Percentiles rank a stretch among this genome's conserved stretches.
These are phyloP conservation scores for Rhizopus sp. DNA, from an alignment of 371 early-diverging fungal species.

Conservation along the genomic window DNA sequence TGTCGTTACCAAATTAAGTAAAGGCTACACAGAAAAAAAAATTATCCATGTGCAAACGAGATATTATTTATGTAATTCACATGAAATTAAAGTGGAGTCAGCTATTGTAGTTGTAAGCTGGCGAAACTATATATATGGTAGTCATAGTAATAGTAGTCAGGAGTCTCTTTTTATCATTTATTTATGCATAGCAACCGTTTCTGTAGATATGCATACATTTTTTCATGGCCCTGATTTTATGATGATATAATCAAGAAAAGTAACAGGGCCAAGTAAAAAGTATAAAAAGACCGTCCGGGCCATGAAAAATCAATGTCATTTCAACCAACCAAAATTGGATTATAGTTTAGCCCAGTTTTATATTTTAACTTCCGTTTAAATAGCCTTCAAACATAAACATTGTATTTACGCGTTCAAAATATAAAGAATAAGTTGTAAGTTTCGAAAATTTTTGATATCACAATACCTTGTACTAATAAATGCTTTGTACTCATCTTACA, in stretches of 20 bases:
- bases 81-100: conserved; percentile 18
- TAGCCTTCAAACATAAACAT: not conserved
- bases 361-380: not conserved
- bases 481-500: too few relatives aligned
- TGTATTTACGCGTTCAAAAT: not conserved
- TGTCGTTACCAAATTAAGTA: conserved; percentile 56
- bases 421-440: not conserved
- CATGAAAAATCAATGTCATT: conserved; percentile 26
- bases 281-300: conserved; percentile 40
- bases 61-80: conserved; percentile 20
- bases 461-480: too few relatives aligned
- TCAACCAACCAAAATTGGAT: conserved; percentile 10
- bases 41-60: conserved; percentile 26
- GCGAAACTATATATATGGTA: too few relatives aligned
- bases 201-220: conserved; percentile 16
- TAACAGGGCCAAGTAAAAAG: conserved; percentile 42
- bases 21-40: conserved; percentile 32
- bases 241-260: conserved; percentile 6
- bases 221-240: not conserved
- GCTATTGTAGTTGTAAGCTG: not conserved
- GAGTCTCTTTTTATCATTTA: not conserved
- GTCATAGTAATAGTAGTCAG: too few relatives aligned
- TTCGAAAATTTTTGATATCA: too few relatives aligned
- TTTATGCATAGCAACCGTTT: not conserved
- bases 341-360: conserved; percentile 15